Percentiles rank a stretch among this genome's conserved stretches.
Evolutionary conservation across 192 early-diverging fungal species (phyloP).

Genomic region (Umbelopsis sp.): DNA sequence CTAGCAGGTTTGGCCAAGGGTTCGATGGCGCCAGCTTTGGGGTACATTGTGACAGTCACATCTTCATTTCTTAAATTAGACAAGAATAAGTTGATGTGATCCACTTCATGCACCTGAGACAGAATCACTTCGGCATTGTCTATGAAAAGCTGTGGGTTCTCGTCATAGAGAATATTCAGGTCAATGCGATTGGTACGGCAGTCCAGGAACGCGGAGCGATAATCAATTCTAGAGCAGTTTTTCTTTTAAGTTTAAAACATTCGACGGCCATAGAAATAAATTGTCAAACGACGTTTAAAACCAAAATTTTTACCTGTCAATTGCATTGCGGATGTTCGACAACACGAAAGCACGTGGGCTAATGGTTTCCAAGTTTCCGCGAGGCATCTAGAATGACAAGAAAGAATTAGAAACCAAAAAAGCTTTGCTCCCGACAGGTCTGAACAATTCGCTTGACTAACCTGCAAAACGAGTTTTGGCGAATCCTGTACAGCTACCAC

Average conservation of each 20-base stretch:
- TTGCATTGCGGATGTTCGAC: constrained; percentile 61
- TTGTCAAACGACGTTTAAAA: background rate
- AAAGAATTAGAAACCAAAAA: background rate
- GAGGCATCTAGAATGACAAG: constrained; percentile 81
- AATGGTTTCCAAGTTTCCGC: constrained; percentile 95
- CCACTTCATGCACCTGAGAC: constrained; percentile 73
- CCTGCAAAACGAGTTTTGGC: constrained; percentile 73
- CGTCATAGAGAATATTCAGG: constrained; percentile 89
- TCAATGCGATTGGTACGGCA: constrained; percentile 94
- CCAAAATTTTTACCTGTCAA: constrained; percentile 49
- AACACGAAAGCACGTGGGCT: constrained; percentile 89
- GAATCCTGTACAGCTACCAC: constrained; percentile 74
- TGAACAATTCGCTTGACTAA: constrained; percentile 8
- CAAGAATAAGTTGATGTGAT: constrained; percentile 91
- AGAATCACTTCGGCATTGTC: constrained; percentile 74
- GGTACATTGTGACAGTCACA: constrained; percentile 82
- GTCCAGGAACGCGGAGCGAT: constrained; percentile 73
- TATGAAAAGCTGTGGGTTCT: constrained; percentile 70
- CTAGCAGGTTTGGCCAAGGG: background rate
- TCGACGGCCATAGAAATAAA: background rate
- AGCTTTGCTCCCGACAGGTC: too few species aligned
- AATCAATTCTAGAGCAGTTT: constrained; percentile 53
- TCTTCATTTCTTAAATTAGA: constrained; percentile 77
- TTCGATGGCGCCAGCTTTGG: constrained; percentile 25
- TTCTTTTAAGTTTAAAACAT: background rate